Conservation (phyloP, 805 yeast genomes). For the Saccharomycopsis malanga region DNA sequence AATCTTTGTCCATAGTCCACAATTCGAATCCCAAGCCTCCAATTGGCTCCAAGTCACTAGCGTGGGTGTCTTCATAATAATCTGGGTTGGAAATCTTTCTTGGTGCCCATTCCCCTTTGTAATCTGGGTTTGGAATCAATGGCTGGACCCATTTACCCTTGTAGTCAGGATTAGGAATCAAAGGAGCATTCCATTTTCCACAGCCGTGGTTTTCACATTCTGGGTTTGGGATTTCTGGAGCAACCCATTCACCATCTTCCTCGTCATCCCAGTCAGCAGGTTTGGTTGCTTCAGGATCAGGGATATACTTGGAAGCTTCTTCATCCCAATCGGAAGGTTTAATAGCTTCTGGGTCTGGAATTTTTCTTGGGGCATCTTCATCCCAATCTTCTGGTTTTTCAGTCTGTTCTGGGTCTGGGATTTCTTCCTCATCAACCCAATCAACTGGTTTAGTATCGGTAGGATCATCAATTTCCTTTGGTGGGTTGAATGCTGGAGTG, state of each 20-base stretch:
- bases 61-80: slow-evolving; percentile 49
- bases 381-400: slow-evolving; percentile 83
- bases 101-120: slow-evolving; percentile 75
- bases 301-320: slow-evolving; percentile 45
- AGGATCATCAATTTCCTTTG: slow-evolving; percentile 51
- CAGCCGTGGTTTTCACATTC: slow-evolving; percentile 67
- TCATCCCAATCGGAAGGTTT: slow-evolving; percentile 84
- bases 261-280: slow-evolving; percentile 88
- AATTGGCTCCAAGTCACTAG: slow-evolving; percentile 57
- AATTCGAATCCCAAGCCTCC: slow-evolving; percentile 84
- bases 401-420: slow-evolving; percentile 61
- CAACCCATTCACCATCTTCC: slow-evolving; percentile 81
- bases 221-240: slow-evolving; percentile 69
- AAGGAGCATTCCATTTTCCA: slow-evolving; percentile 72
- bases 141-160: slow-evolving; percentile 78
- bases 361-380: slow-evolving; percentile 53
- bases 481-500: slow-evolving; percentile 61
- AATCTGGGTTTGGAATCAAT: slow-evolving; percentile 61
- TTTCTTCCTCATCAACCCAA: slow-evolving; percentile 68
- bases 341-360: slow-evolving; percentile 57
- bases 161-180: slow-evolving; percentile 59
- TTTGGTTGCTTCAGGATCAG: slow-evolving; percentile 57
- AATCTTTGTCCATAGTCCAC: slow-evolving; percentile 76
- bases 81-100: slow-evolving; percentile 61
- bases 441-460: slow-evolving; percentile 61